Percentiles rank a stretch among this genome's conserved stretches.
These are phyloP conservation scores for Hypomyces rosellus DNA, from an alignment of 2,329 filamentous ascomycete species.

Conservation along the genomic window DNA sequence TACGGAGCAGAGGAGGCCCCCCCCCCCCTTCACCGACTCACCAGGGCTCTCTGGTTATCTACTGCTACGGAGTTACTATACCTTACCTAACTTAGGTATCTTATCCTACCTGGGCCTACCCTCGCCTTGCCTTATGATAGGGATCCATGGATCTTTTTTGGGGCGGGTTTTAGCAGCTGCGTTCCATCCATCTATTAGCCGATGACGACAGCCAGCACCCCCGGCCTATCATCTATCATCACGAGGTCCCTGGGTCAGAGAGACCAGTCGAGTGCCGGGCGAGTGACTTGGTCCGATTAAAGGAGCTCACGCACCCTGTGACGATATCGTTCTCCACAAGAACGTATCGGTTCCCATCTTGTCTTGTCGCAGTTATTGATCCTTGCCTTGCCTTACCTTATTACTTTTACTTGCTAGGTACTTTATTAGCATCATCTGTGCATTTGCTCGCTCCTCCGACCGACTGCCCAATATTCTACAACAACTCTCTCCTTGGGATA, in stretches of 20 bases:
- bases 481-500: neutral
- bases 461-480: neutral
- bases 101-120: too few species aligned
- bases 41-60: neutral
- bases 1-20: too few species aligned
- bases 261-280: conserved; percentile 8
- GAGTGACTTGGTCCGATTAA: conserved; percentile 13
- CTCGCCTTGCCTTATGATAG: neutral
- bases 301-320: conserved; percentile 13
- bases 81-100: neutral
- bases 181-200: conserved; percentile 4
- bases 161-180: neutral
- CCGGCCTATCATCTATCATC: conserved; percentile 8
- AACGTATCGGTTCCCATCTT: conserved; percentile 6
- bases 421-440: neutral
- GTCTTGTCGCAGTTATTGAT: neutral
- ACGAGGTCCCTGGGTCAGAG: conserved; percentile 11
- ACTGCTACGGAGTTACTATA: too few species aligned
- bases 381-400: neutral
- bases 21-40: conserved; percentile 3
- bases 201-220: conserved; percentile 10
- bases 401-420: neutral
- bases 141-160: neutral
- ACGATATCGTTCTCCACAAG: conserved; percentile 13
- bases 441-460: neutral